A percentile compares a stretch with the other conserved stretches of the same genome.
phyloP scores from a whole-genome alignment of 108 stramenopile species.

The Pseudonitzschia delicatissima region DNA sequence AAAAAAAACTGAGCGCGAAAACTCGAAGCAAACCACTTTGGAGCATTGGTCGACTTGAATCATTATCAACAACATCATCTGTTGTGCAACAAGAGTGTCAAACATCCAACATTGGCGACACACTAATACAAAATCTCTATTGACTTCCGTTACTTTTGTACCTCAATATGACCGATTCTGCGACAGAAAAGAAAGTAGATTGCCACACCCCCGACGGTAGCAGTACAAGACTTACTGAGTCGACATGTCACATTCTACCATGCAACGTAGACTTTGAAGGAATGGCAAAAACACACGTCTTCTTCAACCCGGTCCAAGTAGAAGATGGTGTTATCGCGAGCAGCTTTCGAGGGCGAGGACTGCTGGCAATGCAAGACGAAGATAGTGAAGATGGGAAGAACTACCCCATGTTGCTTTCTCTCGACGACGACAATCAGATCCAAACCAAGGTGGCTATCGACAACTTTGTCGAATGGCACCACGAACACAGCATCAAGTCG shows the following conservation, averaged over 20 bases:
- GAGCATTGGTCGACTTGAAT: too few relatives aligned
- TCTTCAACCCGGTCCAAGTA: constrained; percentile 15
- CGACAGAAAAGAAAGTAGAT: neutral
- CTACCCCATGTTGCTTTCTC: neutral
- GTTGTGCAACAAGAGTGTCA: too few relatives aligned
- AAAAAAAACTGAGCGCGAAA: too few relatives aligned
- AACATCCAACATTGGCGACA: too few relatives aligned
- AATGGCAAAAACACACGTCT: constrained; percentile 23
- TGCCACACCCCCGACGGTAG: neutral
- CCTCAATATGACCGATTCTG: neutral
- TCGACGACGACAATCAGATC: constrained; percentile 11
- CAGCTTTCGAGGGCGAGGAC: constrained; percentile 26
- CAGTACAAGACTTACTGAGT: neutral
- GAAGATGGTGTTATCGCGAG: constrained; percentile 16
- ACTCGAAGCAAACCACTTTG: too few relatives aligned
- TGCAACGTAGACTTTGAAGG: constrained; percentile 30
- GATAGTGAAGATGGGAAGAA: neutral
- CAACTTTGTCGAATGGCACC: constrained; percentile 28
- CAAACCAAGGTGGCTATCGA: constrained; percentile 10
- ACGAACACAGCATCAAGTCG: constrained; percentile 25
- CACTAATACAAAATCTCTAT: too few relatives aligned
- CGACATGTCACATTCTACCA: constrained; percentile 27
- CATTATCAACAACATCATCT: too few relatives aligned
- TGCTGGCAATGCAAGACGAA: constrained; percentile 4
- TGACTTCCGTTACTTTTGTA: too few relatives aligned